These are phyloP conservation scores for Moricandia moricandioides DNA, from an alignment of 345 rosid species.

Conservation along the genomic window DNA sequence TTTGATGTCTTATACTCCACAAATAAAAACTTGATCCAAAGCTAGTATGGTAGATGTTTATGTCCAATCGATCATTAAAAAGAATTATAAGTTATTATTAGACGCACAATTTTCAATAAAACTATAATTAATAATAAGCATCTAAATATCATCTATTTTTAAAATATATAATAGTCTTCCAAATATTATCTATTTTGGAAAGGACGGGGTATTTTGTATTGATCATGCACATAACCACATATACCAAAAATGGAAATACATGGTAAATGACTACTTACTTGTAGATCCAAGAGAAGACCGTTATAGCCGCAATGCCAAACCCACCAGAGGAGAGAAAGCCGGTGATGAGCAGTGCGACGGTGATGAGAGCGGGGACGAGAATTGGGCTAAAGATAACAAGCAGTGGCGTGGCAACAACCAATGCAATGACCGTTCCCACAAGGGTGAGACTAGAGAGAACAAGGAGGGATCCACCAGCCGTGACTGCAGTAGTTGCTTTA, in stretches of 20 bases:
- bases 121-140: no score
- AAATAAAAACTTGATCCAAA: neutral
- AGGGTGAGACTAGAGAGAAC: conserved; percentile 70
- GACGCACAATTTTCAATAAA: no score
- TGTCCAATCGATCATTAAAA: no score
- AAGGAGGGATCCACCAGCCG: conserved; percentile 77
- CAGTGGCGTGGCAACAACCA: conserved; percentile 75
- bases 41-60: neutral
- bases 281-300: conserved; percentile 85
- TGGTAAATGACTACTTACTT: conserved; percentile 32
- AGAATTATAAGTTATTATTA: no score
- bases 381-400: conserved; percentile 89
- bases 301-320: conserved; percentile 67
- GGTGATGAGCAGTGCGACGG: conserved; percentile 43
- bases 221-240: neutral
- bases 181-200: no score
- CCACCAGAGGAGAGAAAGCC: conserved; percentile 87
- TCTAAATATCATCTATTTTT: no score
- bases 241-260: neutral
- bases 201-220: neutral
- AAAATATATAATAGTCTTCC: no score
- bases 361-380: conserved; percentile 70
- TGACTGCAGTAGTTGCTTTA: conserved; percentile 74
- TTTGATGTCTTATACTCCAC: neutral
- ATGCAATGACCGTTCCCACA: conserved; percentile 67